Evolutionary conservation across 106 monocot genomes (phyloP), one percentile per base, ranked within the genome.

Genomic region (Dendrobium huoshanense): DNA sequence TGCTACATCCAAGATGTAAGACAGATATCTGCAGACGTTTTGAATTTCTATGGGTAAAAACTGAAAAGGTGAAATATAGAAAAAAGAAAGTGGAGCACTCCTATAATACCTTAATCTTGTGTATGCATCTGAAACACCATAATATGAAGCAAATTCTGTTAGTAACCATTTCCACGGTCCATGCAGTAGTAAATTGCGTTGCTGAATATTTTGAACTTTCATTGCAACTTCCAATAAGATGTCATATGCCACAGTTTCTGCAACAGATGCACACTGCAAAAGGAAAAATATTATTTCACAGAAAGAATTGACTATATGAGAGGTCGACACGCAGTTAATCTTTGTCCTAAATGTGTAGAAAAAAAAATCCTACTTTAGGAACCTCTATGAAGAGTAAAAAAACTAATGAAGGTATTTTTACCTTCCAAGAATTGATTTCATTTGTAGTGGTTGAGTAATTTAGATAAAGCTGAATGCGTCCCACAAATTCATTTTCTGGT

Each of bases 1-100:
- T 72, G 97, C 94, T 55, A 97, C 94, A 86, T 97, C 94, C 94
- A 97, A 94, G 77, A 97, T 83, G 86, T 97, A 97, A 77, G 97
- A 89, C 51, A 97, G 91, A 77, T 94, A 96, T 85, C 96, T 96
- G 81, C 64, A 59, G 43, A 43, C 75, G 20, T 55, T 18, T 51
- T 51, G 10, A 51, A 51, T 10, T 13, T 51, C 51, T 13, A 16
- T 51, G 13, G 9, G 51, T 51, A 51, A 51, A 11, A 55, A 55
- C 10, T 45, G 31, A 40, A 65, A 59, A 48, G 61, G 4, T 42
- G 7, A 77, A 16, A 49, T 41, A 73, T 45, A 16, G 41, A 54
- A 40, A 48, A 67, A 42, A 29, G 17, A 51, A 51, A 51, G 22
- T 37, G 42, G 58, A 82, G 19, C 9, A 77, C 19, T 41, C 51